phyloP scores from a whole-genome alignment of 371 early-diverging fungal species.

The Smittium culicis region DNA sequence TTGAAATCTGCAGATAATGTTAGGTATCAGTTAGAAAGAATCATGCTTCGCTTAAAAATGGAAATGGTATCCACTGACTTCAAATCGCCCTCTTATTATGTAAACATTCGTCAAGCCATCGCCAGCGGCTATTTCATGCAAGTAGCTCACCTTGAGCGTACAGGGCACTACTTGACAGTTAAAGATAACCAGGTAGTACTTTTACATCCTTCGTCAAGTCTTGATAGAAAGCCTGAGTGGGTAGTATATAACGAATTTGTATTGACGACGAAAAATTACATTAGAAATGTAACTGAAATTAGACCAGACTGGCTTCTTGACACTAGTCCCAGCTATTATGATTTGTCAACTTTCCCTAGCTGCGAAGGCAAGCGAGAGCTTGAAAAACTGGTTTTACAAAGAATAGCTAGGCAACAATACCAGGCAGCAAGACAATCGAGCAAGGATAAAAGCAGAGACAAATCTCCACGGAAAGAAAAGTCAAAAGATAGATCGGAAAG shows the following conservation, averaged over 20 bases:
- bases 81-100: slow-evolving; percentile 58
- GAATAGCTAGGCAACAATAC: slow-evolving; percentile 19
- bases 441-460: slow-evolving; percentile 13
- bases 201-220: slow-evolving; percentile 82
- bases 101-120: slow-evolving; percentile 74
- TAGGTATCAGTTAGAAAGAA: slow-evolving; percentile 70
- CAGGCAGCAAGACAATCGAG: slow-evolving; percentile 10
- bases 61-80: slow-evolving; percentile 57
- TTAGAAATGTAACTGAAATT: slow-evolving; percentile 83
- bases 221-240: slow-evolving; percentile 89
- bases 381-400: slow-evolving; percentile 32
- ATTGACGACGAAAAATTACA: slow-evolving; percentile 86
- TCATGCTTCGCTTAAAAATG: slow-evolving; percentile 61
- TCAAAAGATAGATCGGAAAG: slow-evolving; percentile 22
- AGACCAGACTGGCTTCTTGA: slow-evolving; percentile 83
- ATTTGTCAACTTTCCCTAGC: slow-evolving; percentile 72
- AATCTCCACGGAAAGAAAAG: slow-evolving; percentile 9
- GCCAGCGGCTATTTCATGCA: slow-evolving; percentile 93
- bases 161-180: slow-evolving; percentile 79
- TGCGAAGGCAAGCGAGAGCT: slow-evolving; percentile 80
- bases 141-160: slow-evolving; percentile 79
- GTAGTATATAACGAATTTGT: slow-evolving; percentile 96
- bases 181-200: slow-evolving; percentile 94
- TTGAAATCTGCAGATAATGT: slow-evolving; percentile 86
- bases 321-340: slow-evolving; percentile 69